phyloP scores from a whole-genome alignment of 768 basidiomycete genomes.

The Boletus reticuloceps region DNA sequence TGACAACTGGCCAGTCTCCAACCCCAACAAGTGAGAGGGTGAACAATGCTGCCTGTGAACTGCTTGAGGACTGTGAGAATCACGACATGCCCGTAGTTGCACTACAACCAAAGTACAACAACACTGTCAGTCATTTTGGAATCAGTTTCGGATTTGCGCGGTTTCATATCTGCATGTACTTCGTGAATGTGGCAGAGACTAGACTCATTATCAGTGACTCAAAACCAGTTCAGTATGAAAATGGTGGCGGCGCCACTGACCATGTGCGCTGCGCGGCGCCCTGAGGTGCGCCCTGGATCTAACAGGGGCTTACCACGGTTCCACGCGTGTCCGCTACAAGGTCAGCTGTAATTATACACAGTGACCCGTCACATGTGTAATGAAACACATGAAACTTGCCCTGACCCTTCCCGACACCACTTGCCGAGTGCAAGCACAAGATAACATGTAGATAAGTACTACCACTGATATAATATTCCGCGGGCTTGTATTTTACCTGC shows the following conservation, averaged over 20 bases:
- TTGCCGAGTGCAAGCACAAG: too few species aligned
- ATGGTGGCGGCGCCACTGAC: background rate
- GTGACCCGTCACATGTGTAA: too few species aligned
- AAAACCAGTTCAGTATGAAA: background rate
- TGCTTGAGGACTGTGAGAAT: background rate
- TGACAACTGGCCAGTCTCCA: conserved; percentile 51
- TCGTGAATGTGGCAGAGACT: background rate
- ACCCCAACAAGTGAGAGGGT: conserved; percentile 2
- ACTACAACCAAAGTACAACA: background rate
- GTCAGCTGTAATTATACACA: too few species aligned
- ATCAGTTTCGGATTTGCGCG: background rate
- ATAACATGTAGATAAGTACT: too few species aligned
- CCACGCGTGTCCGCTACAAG: too few species aligned
- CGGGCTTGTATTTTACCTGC: too few species aligned
- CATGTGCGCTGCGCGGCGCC: background rate
- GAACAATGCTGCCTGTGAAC: background rate
- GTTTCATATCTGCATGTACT: background rate
- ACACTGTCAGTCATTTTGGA: background rate
- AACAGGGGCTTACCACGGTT: too few species aligned
- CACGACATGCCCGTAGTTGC: background rate
- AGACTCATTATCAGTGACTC: background rate
- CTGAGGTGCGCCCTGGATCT: too few species aligned
- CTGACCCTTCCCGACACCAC: too few species aligned
- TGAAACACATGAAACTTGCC: too few species aligned
- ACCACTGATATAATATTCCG: too few species aligned